A percentile compares a stretch with the other conserved stretches of the same genome.
phyloP scores from a whole-genome alignment of 2,329 filamentous ascomycete genomes.

The Stachybotrys echinatus region DNA sequence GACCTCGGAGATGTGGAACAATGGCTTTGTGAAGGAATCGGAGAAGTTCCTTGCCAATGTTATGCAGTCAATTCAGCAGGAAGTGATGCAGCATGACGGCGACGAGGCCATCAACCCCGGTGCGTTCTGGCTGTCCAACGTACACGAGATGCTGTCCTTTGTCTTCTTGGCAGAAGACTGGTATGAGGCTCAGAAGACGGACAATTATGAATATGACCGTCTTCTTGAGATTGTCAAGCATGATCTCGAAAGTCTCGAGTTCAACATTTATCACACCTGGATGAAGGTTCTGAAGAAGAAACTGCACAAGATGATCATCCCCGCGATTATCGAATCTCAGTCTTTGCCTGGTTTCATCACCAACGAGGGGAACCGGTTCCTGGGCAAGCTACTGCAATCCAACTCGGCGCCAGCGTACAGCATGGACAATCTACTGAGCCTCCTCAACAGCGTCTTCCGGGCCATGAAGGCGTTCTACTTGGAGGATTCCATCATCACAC shows the following conservation, averaged over 20 bases:
- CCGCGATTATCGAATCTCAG: conserved; percentile 97
- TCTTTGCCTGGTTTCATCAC: conserved; percentile 97
- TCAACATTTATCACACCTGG: conserved; percentile 99
- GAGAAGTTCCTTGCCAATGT: conserved; percentile 98
- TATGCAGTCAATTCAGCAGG: conserved; percentile 99
- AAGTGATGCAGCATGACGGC: conserved; percentile 98
- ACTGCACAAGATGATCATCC: conserved; percentile 98
- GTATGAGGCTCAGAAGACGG: conserved; percentile 99
- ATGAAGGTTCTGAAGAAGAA: conserved; percentile 99
- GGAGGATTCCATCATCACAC: conserved; percentile 91
- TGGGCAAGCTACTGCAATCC: conserved; percentile 89
- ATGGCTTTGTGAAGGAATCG: conserved; percentile 98
- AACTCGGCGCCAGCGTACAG: conserved; percentile 93
- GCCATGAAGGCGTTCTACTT: conserved; percentile 99
- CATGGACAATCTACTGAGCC: conserved; percentile 96
- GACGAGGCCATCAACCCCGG: conserved; percentile 96
- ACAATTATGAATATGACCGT: conserved; percentile 98
- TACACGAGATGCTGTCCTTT: conserved; percentile 99
- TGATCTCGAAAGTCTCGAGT: conserved; percentile 94
- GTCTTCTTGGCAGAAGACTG: conserved; percentile 98
- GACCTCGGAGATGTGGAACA: conserved; percentile 99
- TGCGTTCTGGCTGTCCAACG: conserved; percentile 98
- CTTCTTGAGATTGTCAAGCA: conserved; percentile 98
- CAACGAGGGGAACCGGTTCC: conserved; percentile 96
- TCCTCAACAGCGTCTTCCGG: conserved; percentile 95